A percentile compares a stretch with the other conserved stretches of the same genome.
phyloP scores from a whole-genome alignment of 2,329 filamentous ascomycete genomes.

The Polytolypa hystricis region DNA sequence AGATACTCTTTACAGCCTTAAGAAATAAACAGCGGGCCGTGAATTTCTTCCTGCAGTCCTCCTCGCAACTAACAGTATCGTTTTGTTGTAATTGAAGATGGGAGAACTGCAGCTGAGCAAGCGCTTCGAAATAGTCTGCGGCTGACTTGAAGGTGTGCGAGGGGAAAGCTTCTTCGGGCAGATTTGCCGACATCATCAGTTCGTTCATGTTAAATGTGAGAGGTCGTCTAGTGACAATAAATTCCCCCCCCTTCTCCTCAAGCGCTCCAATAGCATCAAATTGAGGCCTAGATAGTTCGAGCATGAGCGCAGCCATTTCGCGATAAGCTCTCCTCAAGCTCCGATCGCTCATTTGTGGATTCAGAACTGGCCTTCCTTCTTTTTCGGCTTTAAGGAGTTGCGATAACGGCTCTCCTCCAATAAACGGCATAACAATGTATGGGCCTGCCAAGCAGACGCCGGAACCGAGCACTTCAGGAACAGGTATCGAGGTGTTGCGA shows the following conservation, averaged over 20 bases:
- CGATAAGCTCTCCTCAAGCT: conserved; percentile 10
- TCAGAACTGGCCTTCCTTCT: neutral
- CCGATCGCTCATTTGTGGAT: neutral
- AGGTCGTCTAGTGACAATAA: conserved; percentile 6
- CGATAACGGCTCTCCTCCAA: conserved; percentile 17
- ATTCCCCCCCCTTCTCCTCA: conserved; percentile 4
- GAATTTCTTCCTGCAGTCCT: conserved; percentile 35
- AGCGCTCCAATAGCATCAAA: conserved; percentile 12
- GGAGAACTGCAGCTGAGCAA: conserved; percentile 9
- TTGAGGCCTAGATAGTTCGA: conserved; percentile 12
- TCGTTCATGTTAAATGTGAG: conserved; percentile 11
- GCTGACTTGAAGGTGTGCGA: conserved; percentile 7
- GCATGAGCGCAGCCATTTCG: conserved; percentile 11
- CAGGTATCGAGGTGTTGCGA: conserved; percentile 17
- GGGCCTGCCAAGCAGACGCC: conserved; percentile 17
- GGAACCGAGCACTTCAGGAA: conserved; percentile 15
- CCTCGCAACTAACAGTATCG: conserved; percentile 24
- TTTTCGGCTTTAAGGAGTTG: conserved; percentile 15
- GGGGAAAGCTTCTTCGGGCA: conserved; percentile 2
- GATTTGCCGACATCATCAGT: conserved; percentile 5
- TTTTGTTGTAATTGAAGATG: conserved; percentile 34
- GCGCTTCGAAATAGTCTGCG: conserved; percentile 7
- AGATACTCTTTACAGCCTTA: conserved; percentile 7
- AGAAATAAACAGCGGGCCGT: conserved; percentile 21
- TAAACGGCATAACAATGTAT: conserved; percentile 20